These are phyloP conservation scores for Candida chilensis DNA, from an alignment of 805 yeast genomes.

Conservation along the genomic window DNA sequence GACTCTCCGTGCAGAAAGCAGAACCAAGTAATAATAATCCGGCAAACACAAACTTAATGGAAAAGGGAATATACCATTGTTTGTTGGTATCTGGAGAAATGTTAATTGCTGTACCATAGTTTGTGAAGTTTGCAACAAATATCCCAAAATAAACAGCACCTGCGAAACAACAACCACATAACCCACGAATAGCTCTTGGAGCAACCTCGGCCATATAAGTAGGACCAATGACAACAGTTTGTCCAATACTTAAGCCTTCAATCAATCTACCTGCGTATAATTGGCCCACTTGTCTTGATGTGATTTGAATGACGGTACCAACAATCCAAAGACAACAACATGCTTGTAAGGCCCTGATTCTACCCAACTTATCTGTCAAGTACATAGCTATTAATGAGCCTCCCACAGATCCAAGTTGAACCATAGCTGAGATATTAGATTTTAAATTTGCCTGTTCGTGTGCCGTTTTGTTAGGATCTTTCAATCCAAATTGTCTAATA, in stretches of 20 bases:
- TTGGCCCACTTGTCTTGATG: constrained; percentile 36
- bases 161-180: constrained; percentile 41
- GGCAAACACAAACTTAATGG: constrained; percentile 36
- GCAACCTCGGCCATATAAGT: constrained; percentile 44
- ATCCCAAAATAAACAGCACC: constrained; percentile 53
- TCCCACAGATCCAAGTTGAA: constrained; percentile 44
- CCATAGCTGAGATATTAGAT: constrained; percentile 51
- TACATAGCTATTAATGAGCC: constrained; percentile 42
- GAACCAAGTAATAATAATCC: constrained; percentile 33
- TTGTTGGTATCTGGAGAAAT: constrained; percentile 17
- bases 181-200: constrained; percentile 42
- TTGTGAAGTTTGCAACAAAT: constrained; percentile 36
- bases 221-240: constrained; percentile 48
- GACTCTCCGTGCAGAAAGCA: constrained; percentile 32
- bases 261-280: constrained; percentile 45
- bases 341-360: constrained; percentile 36
- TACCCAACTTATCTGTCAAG: constrained; percentile 40
- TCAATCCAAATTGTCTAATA: constrained; percentile 29
- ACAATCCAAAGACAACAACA: constrained; percentile 33
- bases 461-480: constrained; percentile 22
- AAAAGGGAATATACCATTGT: constrained; percentile 48
- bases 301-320: constrained; percentile 38
- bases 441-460: constrained; percentile 31
- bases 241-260: constrained; percentile 51
- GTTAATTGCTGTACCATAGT: constrained; percentile 43